phyloP scores from a whole-genome alignment of 1,139 yeast genomes.

The Nadsonia commutata region DNA sequence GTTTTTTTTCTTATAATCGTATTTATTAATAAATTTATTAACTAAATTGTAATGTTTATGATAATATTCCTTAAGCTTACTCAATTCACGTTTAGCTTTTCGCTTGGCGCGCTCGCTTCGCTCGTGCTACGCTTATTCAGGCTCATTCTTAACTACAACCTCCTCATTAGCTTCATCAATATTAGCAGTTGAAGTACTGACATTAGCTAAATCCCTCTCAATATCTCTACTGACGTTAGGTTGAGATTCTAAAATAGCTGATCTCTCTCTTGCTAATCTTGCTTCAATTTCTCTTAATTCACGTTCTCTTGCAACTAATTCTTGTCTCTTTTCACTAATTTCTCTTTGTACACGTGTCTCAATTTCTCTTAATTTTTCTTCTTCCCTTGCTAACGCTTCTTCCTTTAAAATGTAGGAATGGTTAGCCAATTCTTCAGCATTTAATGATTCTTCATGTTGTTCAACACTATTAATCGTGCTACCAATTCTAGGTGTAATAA shows the following conservation, averaged over 20 bases:
- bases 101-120: too few relatives aligned
- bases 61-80: too few relatives aligned
- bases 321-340: conserved; percentile 67
- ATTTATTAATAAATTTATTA: too few relatives aligned
- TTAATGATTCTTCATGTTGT: conserved; percentile 11
- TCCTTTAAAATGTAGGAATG: conserved; percentile 27
- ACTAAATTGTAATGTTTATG: too few relatives aligned
- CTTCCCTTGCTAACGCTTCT: conserved; percentile 22
- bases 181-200: too few relatives aligned
- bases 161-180: too few relatives aligned
- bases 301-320: conserved; percentile 73
- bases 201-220: too few relatives aligned
- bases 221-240: too few relatives aligned
- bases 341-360: conserved; percentile 72
- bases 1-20: too few relatives aligned
- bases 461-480: background rate
- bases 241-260: conserved; percentile 1
- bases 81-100: too few relatives aligned
- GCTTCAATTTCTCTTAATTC: conserved; percentile 77
- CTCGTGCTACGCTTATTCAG: too few relatives aligned
- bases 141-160: too few relatives aligned
- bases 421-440: conserved; percentile 27
- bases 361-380: conserved; percentile 14
- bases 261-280: conserved; percentile 33
- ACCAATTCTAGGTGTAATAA: background rate